Conservation (phyloP, 208 protist genomes). For the Trypanosoma lewisi region DNA sequence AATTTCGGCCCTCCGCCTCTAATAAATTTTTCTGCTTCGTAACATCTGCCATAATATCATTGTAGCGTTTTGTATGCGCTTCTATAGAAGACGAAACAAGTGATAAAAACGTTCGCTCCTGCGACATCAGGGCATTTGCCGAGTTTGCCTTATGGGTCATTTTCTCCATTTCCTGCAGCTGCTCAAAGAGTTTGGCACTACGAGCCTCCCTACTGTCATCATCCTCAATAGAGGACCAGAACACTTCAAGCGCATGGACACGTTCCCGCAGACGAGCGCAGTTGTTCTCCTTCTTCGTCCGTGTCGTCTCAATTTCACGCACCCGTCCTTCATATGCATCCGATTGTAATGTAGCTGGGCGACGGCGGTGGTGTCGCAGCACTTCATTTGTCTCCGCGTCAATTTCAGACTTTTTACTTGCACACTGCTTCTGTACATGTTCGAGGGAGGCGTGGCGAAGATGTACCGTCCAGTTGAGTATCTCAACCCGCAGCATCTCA, state of each 20-base stretch:
- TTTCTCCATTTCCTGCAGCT: constrained; percentile 43
- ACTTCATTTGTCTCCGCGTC: constrained; percentile 61
- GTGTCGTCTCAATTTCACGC: constrained; percentile 64
- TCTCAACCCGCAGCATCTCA: constrained; percentile 39
- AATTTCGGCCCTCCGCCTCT: constrained; percentile 38
- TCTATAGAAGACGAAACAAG: constrained; percentile 46
- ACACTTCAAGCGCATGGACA: constrained; percentile 36
- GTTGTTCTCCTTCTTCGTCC: constrained; percentile 50
- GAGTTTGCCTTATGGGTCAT: constrained; percentile 36
- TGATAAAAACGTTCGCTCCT: constrained; percentile 46
- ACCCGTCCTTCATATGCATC: constrained; percentile 75
- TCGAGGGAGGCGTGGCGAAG: constrained; percentile 21
- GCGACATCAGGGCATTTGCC: constrained; percentile 35
- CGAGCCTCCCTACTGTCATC: constrained; percentile 28
- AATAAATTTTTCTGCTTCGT: constrained; percentile 41
- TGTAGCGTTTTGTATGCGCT: constrained; percentile 36
- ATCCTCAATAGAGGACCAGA: constrained; percentile 33
- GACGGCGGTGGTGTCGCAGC: constrained; percentile 74
- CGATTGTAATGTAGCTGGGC: constrained; percentile 74
- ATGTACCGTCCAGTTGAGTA: constrained; percentile 38
- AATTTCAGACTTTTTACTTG: constrained; percentile 26
- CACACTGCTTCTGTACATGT: constrained; percentile 25
- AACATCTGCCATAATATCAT: constrained; percentile 27
- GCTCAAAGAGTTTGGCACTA: constrained; percentile 38
- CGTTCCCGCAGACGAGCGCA: constrained; percentile 52